Evolutionary conservation across 2,329 filamentous ascomycete genomes (phyloP), one percentile per base, ranked within the genome.

Genomic region (Cercospora brassicicola): DNA sequence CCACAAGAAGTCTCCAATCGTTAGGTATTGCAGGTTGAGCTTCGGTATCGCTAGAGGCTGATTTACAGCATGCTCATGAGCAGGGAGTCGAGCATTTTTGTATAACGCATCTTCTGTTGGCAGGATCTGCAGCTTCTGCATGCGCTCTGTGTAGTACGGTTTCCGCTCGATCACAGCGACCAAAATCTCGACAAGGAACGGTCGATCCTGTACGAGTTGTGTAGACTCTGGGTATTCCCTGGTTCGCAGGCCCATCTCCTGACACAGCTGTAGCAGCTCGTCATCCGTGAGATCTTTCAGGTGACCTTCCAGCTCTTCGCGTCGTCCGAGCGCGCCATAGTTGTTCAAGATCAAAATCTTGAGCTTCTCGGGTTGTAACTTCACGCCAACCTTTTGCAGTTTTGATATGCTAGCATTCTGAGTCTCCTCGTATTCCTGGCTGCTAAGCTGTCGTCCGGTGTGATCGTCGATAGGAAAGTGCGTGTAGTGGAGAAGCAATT

Each of bases 1-100:
- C 93, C 94, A 99, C n/a, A 99, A 82, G 74, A 99, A 99, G 79
- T 99, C 95, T 2, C 93, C 93, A 61, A 97, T 88, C 2, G 94
- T 96, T 13, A 99, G 84, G 79, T 99, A 99, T 77, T 99, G 95
- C 30, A 99, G 83, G 74, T 97, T 99, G 56, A 98, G 82, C 78
- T 99, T 99, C 2, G 95, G 95, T 53, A 99, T 88, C 2, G 95
- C 92, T 67, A 99, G 84, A 4, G 95, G 94, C 59, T 88, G 88
- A 26, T 92, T 93, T 28, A 94, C 94, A 78, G 97, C 90, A 75
- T 97, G 98, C 7, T 85, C 85, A 75, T 97, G 94, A 66, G 94
- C 94, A 67, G 93, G 88, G 65, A 94, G 81, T 63, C 97, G 86
- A 28, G 89, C 88, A 61, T 85, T 85, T 67, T 97, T 93, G 75